These are phyloP conservation scores for Saccharomycopsis schoenii DNA, from an alignment of 805 yeast species.

Conservation along the genomic window DNA sequence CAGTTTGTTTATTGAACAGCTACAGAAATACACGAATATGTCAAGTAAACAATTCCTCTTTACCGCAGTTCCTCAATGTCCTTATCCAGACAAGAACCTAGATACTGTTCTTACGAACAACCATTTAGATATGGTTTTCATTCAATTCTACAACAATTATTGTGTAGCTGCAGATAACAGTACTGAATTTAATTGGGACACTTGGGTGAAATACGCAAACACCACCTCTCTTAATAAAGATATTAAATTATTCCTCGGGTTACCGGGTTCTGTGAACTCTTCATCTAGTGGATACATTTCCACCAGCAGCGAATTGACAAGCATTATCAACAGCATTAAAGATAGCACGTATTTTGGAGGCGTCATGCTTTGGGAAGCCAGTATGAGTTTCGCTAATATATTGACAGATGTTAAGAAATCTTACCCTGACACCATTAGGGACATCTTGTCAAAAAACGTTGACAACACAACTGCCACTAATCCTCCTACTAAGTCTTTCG, in stretches of 20 bases:
- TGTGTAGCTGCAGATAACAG: conserved; percentile 37
- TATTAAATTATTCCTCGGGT: conserved; percentile 62
- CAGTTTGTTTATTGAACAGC: conserved; percentile 39
- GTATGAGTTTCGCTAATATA: conserved; percentile 10
- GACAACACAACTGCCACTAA: conserved; percentile 1
- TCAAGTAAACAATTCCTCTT: conserved; percentile 57
- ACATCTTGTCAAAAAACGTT: conserved; percentile 6
- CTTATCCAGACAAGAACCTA: conserved; percentile 66
- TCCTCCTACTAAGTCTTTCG: not conserved
- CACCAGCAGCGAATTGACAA: conserved; percentile 21
- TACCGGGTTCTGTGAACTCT: conserved; percentile 62
- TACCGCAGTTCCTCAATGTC: conserved; percentile 91
- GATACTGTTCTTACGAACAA: conserved; percentile 50
- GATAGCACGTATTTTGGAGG: conserved; percentile 13
- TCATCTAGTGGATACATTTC: conserved; percentile 47
- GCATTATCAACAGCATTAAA: conserved; percentile 3
- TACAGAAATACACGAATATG: conserved; percentile 21
- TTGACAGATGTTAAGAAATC: conserved; percentile 8
- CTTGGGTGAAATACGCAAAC: conserved; percentile 60
- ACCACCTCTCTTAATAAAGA: conserved; percentile 52
- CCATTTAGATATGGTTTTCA: conserved; percentile 67
- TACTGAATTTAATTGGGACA: conserved; percentile 63
- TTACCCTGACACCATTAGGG: conserved; percentile 11
- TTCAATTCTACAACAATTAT: conserved; percentile 85
- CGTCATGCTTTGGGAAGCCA: conserved; percentile 19